Percentiles rank a stretch among this genome's conserved stretches.
Conservation (phyloP, 2,329 filamentous ascomycete species). For the Ascochyta rabiei region DNA sequence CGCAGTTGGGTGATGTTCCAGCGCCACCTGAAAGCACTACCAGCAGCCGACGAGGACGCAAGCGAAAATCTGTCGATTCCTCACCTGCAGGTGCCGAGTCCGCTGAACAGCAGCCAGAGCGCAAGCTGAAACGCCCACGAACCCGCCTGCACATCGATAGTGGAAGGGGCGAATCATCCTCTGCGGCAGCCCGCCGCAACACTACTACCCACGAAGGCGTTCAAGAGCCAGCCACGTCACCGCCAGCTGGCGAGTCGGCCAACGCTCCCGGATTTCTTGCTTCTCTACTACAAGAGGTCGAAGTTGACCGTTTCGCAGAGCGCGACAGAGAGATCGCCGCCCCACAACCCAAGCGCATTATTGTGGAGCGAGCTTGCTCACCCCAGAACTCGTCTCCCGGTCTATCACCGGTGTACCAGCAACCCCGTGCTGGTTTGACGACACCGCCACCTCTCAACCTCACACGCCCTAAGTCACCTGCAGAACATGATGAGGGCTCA, state of each 20-base stretch:
- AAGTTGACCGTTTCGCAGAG: conserved; percentile 55
- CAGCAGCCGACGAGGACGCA: conserved; percentile 61
- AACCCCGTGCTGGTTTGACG: conserved; percentile 67
- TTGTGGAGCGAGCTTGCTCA: conserved; percentile 49
- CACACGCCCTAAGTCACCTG: conserved; percentile 67
- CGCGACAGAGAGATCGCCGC: conserved; percentile 45
- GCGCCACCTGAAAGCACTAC: conserved; percentile 29
- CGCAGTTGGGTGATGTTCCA: conserved; percentile 29
- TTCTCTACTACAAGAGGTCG: conserved; percentile 86
- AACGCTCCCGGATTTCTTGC: conserved; percentile 79
- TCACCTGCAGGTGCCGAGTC: conserved; percentile 71
- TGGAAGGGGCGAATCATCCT: conserved; percentile 52
- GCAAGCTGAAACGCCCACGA: conserved; percentile 85
- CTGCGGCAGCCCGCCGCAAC: conserved; percentile 38
- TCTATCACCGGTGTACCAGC: conserved; percentile 70
- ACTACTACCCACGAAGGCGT: conserved; percentile 29
- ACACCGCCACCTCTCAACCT: conserved; percentile 69
- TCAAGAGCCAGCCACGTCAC: conserved; percentile 24
- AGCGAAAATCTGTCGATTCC: conserved; percentile 77
- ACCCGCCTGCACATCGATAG: conserved; percentile 70
- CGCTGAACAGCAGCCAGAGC: conserved; percentile 68
- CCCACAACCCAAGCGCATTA: conserved; percentile 49
- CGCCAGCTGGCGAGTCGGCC: conserved; percentile 31
- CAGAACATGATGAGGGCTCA: conserved; percentile 56
- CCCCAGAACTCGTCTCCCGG: conserved; percentile 67